These are phyloP conservation scores for Phialemonium atrogriseum DNA, from an alignment of 2,329 filamentous ascomycete genomes.

Conservation along the genomic window DNA sequence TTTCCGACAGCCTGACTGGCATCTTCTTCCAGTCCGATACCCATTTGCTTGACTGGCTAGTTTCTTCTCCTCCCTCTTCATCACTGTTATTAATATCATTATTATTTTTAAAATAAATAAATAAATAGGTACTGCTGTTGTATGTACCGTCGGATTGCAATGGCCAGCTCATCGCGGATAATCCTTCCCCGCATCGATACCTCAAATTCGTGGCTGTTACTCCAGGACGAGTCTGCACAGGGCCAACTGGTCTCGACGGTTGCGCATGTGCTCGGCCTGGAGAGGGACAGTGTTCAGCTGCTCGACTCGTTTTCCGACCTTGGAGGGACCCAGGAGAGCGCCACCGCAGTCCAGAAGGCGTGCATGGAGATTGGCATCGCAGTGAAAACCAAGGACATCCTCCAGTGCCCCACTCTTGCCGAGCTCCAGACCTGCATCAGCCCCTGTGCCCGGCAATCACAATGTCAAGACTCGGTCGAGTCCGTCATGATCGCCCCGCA, in stretches of 20 bases:
- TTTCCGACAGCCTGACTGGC: too few relatives aligned
- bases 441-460: constrained; percentile 16
- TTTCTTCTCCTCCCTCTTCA: too few relatives aligned
- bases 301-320: constrained; percentile 36
- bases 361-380: constrained; percentile 27
- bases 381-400: constrained; percentile 29
- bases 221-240: constrained; percentile 10
- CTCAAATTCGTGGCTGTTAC: too few relatives aligned
- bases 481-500: constrained; percentile 16
- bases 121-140: not conserved
- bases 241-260: constrained; percentile 14
- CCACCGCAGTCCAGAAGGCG: constrained; percentile 21
- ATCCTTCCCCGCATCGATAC: too few relatives aligned
- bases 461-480: constrained; percentile 7
- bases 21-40: too few relatives aligned
- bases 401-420: constrained; percentile 33
- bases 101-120: too few relatives aligned
- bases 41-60: too few relatives aligned
- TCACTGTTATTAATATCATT: not conserved
- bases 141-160: not conserved
- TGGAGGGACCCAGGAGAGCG: constrained; percentile 30
- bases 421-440: constrained; percentile 34
- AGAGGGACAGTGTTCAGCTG: constrained; percentile 21
- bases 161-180: too few relatives aligned
- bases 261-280: constrained; percentile 27